Evolutionary conservation across 305 asterid genomes (phyloP).

Genomic region (Ilex paraguariensis): DNA sequence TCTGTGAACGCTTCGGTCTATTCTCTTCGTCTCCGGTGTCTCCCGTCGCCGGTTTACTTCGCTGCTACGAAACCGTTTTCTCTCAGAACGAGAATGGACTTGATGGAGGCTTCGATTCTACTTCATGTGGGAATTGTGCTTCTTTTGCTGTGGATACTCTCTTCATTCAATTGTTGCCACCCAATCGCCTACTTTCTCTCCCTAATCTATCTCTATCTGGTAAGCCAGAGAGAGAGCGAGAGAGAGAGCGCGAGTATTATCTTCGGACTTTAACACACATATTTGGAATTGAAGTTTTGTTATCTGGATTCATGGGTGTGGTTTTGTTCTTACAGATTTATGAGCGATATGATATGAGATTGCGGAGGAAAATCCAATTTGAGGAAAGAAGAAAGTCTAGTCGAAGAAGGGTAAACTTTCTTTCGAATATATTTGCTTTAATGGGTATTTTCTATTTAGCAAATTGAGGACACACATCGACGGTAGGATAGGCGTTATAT

Average conservation of each 20-base stretch:
- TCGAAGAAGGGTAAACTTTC: constrained; percentile 15
- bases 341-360: constrained; percentile 17
- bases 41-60: too few species aligned
- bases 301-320: neutral
- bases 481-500: too few species aligned
- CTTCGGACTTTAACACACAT: too few species aligned
- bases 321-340: constrained; percentile 8
- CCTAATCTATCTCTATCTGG: constrained; percentile 67
- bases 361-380: constrained; percentile 16
- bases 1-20: too few species aligned
- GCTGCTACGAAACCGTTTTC: too few species aligned
- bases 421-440: neutral
- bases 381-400: constrained; percentile 20
- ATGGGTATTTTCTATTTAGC: neutral
- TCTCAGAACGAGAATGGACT: constrained; percentile 1
- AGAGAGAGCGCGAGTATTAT: too few species aligned
- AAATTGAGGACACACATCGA: too few species aligned
- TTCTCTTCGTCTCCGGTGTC: too few species aligned
- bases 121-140: constrained; percentile 82
- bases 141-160: constrained; percentile 57
- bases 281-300: neutral
- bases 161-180: constrained; percentile 54
- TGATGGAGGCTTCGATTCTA: constrained; percentile 62
- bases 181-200: constrained; percentile 66
- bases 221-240: constrained; percentile 12